phyloP scores from a whole-genome alignment of 257 asterid genomes.

The Gardenia jasminoides region DNA sequence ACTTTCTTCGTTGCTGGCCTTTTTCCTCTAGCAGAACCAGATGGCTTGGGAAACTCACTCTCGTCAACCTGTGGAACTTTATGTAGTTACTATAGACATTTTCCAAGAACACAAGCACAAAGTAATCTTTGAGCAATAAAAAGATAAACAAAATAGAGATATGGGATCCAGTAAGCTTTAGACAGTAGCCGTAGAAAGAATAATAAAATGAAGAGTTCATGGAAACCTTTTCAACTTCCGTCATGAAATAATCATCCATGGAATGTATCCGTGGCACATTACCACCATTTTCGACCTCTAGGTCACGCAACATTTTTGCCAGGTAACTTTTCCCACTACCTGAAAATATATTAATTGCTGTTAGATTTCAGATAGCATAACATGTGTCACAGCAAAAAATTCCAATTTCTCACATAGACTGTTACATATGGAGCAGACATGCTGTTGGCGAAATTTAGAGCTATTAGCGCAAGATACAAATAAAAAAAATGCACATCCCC shows the following conservation, averaged over 20 bases:
- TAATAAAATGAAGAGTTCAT: slow-evolving; percentile 11
- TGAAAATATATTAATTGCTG: slow-evolving; percentile 33
- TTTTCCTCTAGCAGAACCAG: slow-evolving; percentile 66
- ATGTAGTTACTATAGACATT: neutral
- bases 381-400: neutral
- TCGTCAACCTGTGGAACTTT: slow-evolving; percentile 55
- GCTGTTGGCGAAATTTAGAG: neutral
- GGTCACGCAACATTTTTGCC: slow-evolving; percentile 84
- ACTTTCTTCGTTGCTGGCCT: slow-evolving; percentile 52
- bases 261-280: slow-evolving; percentile 88
- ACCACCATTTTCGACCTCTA: slow-evolving; percentile 96
- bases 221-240: slow-evolving; percentile 90
- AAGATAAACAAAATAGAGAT: neutral
- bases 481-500: neutral
- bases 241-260: slow-evolving; percentile 98
- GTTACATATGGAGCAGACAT: neutral
- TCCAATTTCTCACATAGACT: neutral
- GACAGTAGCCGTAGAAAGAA: slow-evolving; percentile 5
- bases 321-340: slow-evolving; percentile 99
- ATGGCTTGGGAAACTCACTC: slow-evolving; percentile 54
- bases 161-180: neutral
- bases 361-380: slow-evolving; percentile 7
- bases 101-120: neutral
- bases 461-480: neutral
- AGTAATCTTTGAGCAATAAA: neutral